Conservation (phyloP, 768 basidiomycete species). For the Pisolithus microcarpus region DNA sequence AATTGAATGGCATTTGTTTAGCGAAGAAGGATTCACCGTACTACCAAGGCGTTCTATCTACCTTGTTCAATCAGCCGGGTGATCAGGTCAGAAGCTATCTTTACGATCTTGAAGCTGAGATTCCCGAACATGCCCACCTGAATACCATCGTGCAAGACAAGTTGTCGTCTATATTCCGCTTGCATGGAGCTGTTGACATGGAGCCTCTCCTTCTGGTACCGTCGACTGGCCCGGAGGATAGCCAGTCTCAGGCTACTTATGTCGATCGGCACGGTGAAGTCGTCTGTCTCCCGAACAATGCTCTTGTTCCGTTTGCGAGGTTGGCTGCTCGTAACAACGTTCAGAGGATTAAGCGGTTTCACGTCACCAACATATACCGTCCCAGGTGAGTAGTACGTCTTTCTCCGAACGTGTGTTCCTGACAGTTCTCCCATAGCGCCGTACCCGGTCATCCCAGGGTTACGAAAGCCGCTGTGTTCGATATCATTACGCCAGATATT, state of each 20-base stretch:
- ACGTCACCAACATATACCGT: constrained; percentile 66
- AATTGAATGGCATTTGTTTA: constrained; percentile 16
- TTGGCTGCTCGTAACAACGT: constrained; percentile 62
- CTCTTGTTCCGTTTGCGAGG: constrained; percentile 70
- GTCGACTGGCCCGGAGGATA: constrained; percentile 53
- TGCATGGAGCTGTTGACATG: constrained; percentile 87
- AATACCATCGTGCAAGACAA: constrained; percentile 73
- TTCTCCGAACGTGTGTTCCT: not conserved
- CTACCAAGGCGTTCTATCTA: constrained; percentile 67
- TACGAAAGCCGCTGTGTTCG: constrained; percentile 71
- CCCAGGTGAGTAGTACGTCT: constrained; percentile 42
- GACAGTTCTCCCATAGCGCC: constrained; percentile 30
- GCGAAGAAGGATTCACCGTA: constrained; percentile 79
- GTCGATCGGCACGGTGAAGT: constrained; percentile 78
- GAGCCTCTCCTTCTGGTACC: constrained; percentile 84
- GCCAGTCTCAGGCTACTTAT: constrained; percentile 59
- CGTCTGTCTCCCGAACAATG: constrained; percentile 64
- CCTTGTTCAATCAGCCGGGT: constrained; percentile 70
- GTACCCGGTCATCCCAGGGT: constrained; percentile 68
- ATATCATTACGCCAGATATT: constrained; percentile 75
- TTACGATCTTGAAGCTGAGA: constrained; percentile 65
- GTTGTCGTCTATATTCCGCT: constrained; percentile 67
- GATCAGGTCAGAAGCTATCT: constrained; percentile 59
- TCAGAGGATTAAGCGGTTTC: constrained; percentile 76
- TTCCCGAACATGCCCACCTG: constrained; percentile 63